Conservation (phyloP, 148 eudicot species). For the Fallopia convolvulus region DNA sequence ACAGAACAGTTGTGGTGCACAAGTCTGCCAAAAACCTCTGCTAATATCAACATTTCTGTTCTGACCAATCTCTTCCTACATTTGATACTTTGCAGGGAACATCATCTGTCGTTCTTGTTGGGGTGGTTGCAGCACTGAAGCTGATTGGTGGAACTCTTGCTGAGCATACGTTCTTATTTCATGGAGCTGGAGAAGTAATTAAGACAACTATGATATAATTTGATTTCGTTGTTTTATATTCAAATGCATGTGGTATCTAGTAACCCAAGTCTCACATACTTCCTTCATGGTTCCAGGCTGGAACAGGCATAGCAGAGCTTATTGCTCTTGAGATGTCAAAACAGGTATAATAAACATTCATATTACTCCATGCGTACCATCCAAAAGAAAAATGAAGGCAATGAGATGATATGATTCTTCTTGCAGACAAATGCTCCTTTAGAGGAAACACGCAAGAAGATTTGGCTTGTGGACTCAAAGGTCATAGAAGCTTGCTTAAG, state of each 20-base stretch:
- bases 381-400: background rate
- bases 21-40: background rate
- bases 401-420: slow-evolving; percentile 9
- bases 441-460: slow-evolving; percentile 85
- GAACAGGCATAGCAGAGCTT: slow-evolving; percentile 96
- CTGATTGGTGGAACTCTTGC: slow-evolving; percentile 74
- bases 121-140: slow-evolving; percentile 75
- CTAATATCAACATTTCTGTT: background rate
- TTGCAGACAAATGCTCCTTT: slow-evolving; percentile 48
- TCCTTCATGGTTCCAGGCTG: slow-evolving; percentile 50
- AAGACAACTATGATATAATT: slow-evolving; percentile 8
- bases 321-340: slow-evolving; percentile 90
- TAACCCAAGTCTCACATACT: background rate
- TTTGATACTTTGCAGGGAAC: slow-evolving; percentile 57
- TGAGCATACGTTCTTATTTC: slow-evolving; percentile 76
- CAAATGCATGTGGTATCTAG: background rate
- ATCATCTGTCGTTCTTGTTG: slow-evolving; percentile 83
- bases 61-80: background rate
- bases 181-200: slow-evolving; percentile 91
- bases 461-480: slow-evolving; percentile 97
- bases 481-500: slow-evolving; percentile 15
- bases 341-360: slow-evolving; percentile 36
- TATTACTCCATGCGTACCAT: background rate
- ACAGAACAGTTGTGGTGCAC: background rate
- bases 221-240: background rate